These are phyloP conservation scores for Cicer yamashitae DNA, from an alignment of 306 rosid genomes.

Conservation along the genomic window DNA sequence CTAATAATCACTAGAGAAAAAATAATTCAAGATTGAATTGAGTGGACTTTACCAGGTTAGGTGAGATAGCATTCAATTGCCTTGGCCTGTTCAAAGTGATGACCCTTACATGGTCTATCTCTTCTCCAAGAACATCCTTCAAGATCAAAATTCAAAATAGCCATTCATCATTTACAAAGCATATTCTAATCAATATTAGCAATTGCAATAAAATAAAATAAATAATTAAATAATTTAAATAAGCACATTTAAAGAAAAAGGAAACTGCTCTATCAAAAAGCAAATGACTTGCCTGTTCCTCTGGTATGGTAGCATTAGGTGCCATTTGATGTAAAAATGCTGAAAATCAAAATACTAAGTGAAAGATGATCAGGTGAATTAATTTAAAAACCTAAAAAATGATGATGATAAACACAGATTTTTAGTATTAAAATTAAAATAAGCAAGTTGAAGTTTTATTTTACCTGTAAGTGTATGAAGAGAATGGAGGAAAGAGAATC, in stretches of 20 bases:
- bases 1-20: background rate
- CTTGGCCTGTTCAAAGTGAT: conserved; percentile 81
- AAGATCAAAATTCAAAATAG: conserved; percentile 38
- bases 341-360: conserved; percentile 32
- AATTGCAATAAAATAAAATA: background rate
- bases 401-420: background rate
- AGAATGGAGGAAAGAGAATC: background rate
- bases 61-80: conserved; percentile 87
- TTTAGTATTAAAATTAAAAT: background rate
- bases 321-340: conserved; percentile 56
- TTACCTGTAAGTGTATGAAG: background rate
- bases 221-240: too few relatives aligned
- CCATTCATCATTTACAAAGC: background rate
- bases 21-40: background rate
- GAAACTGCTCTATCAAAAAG: background rate
- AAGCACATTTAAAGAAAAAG: background rate
- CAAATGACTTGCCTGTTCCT: conserved; percentile 55
- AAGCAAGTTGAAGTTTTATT: background rate
- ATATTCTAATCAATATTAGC: background rate
- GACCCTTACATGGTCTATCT: conserved; percentile 72
- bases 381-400: background rate
- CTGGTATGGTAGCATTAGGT: conserved; percentile 45
- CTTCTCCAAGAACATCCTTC: conserved; percentile 84
- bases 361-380: background rate
- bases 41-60: conserved; percentile 58